A percentile compares a stretch with the other conserved stretches of the same genome.
Evolutionary conservation across 768 basidiomycete species (phyloP).

Genomic region (Coprinellus micaceus): DNA sequence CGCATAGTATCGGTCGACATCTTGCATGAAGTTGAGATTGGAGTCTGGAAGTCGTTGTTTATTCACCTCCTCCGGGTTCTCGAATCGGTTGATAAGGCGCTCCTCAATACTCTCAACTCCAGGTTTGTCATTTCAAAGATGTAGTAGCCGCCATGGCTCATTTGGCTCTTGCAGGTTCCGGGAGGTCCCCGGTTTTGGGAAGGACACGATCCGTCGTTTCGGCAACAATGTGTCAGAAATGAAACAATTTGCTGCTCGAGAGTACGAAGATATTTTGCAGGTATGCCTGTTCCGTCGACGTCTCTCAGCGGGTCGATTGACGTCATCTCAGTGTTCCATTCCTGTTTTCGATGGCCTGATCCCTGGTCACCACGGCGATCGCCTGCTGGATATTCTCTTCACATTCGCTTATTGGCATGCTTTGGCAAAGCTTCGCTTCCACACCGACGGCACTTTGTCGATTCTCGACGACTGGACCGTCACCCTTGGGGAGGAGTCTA

Average conservation of each 20-base stretch:
- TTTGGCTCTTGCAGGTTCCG: slow-evolving; percentile 23
- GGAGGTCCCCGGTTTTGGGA: slow-evolving; percentile 28
- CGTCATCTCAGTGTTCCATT: slow-evolving; percentile 25
- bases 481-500: slow-evolving; percentile 26
- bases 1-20: slow-evolving; percentile 27
- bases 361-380: slow-evolving; percentile 15
- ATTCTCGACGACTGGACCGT: slow-evolving; percentile 23
- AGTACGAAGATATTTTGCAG: slow-evolving; percentile 39
- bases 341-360: slow-evolving; percentile 37
- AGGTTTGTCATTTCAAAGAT: neutral
- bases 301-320: neutral
- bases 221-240: slow-evolving; percentile 29
- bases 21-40: slow-evolving; percentile 37
- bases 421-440: slow-evolving; percentile 29
- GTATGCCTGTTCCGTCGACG: slow-evolving; percentile 24
- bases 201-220: slow-evolving; percentile 27
- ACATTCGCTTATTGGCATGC: slow-evolving; percentile 30
- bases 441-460: slow-evolving; percentile 23
- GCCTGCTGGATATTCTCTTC: slow-evolving; percentile 24
- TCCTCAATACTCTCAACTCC: neutral
- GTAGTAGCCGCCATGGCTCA: too few relatives aligned
- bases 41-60: slow-evolving; percentile 35
- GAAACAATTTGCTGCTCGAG: slow-evolving; percentile 30
- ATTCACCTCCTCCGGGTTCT: slow-evolving; percentile 30
- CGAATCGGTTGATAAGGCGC: slow-evolving; percentile 15